Conservation (phyloP, 202 grass and related monocot species). For the Sporobolus alterniflorus region DNA sequence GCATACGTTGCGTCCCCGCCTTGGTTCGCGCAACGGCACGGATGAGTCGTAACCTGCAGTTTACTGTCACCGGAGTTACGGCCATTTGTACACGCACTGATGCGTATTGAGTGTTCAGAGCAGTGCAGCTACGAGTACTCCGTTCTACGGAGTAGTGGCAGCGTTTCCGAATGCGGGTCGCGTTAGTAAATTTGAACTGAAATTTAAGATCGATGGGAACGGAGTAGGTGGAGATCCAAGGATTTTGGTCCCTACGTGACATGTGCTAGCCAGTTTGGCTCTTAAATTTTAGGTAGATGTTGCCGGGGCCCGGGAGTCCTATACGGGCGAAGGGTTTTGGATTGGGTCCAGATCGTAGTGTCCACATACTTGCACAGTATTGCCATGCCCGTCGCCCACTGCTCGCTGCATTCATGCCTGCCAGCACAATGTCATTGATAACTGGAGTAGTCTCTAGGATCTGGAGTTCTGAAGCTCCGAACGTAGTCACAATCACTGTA, state of each 20-base stretch:
- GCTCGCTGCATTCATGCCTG: conserved; percentile 27
- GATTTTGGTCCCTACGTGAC: conserved; percentile 12
- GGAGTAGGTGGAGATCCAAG: not conserved
- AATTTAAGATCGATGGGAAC: not conserved
- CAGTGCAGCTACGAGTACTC: not conserved
- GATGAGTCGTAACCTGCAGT: conserved; percentile 18
- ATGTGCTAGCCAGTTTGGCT: conserved; percentile 34
- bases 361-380: not conserved
- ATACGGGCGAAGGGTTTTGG: conserved; percentile 11
- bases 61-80: conserved; percentile 17
- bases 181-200: conserved; percentile 10
- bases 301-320: conserved; percentile 33
- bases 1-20: conserved; percentile 5
- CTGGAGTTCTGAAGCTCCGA: conserved; percentile 6
- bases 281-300: conserved; percentile 47
- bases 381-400: not conserved
- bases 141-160: conserved; percentile 10
- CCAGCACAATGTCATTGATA: not conserved
- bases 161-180: not conserved
- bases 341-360: conserved; percentile 23
- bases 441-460: not conserved
- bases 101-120: not conserved
- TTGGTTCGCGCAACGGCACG: conserved; percentile 33
- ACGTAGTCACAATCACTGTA: not conserved
- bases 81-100: not conserved